Percentiles rank a stretch among this genome's conserved stretches.
phyloP scores from a whole-genome alignment of 129 eudicot species.

The Apium graveolens region DNA sequence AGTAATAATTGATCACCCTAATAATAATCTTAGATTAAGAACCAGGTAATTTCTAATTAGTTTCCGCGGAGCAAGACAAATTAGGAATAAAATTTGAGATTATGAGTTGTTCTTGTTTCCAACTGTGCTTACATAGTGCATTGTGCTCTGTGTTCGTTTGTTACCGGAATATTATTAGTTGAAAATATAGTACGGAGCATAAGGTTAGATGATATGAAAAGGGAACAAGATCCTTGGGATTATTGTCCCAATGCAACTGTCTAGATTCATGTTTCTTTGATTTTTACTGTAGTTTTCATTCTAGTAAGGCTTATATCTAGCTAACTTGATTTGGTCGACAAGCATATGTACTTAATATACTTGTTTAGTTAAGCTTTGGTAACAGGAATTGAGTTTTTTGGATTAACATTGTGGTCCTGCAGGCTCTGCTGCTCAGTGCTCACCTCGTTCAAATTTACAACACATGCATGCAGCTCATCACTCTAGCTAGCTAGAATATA shows the following conservation, averaged over 20 bases:
- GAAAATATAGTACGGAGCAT: conserved; percentile 27
- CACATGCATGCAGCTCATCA: conserved; percentile 4
- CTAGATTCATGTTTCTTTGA: conserved; percentile 4
- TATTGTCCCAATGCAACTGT: conserved; percentile 28
- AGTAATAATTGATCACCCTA: neutral
- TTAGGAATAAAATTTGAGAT: neutral
- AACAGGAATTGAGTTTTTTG: neutral
- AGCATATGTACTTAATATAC: neutral
- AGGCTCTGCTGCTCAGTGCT: neutral
- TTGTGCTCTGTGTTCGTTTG: conserved; percentile 29
- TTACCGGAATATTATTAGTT: conserved; percentile 20
- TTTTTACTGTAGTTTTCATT: neutral
- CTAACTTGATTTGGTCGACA: neutral
- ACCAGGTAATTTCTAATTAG: neutral
- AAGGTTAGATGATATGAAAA: conserved; percentile 7
- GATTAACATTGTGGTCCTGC: neutral
- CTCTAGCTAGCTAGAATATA: neutral
- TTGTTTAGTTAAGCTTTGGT: neutral
- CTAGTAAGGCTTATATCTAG: neutral
- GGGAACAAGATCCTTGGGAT: conserved; percentile 32
- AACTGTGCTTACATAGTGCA: conserved; percentile 20
- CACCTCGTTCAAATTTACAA: neutral
- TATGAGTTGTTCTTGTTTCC: neutral
- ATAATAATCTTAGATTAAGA: neutral
- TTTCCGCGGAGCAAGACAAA: neutral